Conservation (phyloP, 2,329 filamentous ascomycete species). For the Botrytis porri region DNA sequence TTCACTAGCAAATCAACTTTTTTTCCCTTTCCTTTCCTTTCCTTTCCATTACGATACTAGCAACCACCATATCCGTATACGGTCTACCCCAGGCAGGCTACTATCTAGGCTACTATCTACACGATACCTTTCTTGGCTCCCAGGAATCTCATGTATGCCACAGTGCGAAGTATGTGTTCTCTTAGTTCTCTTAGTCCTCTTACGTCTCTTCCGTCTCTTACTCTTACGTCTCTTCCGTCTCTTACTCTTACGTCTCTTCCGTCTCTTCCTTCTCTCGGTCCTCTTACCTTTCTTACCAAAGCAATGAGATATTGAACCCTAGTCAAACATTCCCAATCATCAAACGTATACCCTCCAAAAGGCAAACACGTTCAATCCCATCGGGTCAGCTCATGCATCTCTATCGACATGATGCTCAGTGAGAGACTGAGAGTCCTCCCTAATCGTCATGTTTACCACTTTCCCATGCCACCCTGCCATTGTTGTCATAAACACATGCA, state of each 20-base stretch:
- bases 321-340: background rate
- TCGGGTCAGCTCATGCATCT: background rate
- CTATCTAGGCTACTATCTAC: background rate
- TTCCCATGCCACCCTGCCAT: background rate
- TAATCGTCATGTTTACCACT: background rate
- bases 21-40: background rate
- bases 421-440: background rate
- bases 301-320: background rate
- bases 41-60: no score
- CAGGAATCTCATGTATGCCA: background rate
- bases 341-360: background rate
- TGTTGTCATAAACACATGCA: background rate
- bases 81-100: no score
- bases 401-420: background rate
- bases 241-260: background rate
- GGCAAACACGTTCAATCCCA: background rate
- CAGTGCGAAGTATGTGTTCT: no score
- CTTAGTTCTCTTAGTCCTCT: no score
- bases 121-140: background rate
- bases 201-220: no score
- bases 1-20: background rate
- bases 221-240: background rate
- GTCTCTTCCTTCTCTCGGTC: background rate
- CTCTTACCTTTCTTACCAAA: background rate
- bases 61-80: background rate